A percentile compares a stretch with the other conserved stretches of the same genome.
Conservation (phyloP, 306 rosid species). For the Pyrus communis region DNA sequence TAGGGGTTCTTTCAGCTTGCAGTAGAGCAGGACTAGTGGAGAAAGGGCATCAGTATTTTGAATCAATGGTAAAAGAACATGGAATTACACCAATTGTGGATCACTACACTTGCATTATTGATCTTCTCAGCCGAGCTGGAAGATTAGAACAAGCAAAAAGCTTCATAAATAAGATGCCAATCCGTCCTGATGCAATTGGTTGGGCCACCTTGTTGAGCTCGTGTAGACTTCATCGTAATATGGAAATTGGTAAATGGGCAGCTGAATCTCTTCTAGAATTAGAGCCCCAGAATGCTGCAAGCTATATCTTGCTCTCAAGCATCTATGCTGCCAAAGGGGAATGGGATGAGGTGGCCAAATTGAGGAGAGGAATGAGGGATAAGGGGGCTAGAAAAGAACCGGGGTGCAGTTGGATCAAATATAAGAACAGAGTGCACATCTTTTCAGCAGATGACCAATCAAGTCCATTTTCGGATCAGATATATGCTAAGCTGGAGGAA, state of each 20-base stretch:
- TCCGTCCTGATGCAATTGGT: constrained; percentile 72
- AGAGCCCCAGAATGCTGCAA: constrained; percentile 82
- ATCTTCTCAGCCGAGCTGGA: constrained; percentile 83
- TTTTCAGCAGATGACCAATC: constrained; percentile 81
- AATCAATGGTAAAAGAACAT: constrained; percentile 63
- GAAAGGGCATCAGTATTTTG: constrained; percentile 56
- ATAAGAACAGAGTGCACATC: constrained; percentile 62
- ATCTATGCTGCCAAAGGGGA: constrained; percentile 75
- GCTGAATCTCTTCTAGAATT: constrained; percentile 69
- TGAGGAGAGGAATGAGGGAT: constrained; percentile 78
- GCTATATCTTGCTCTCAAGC: constrained; percentile 76
- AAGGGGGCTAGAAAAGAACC: constrained; percentile 80
- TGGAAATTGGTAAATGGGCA: constrained; percentile 85
- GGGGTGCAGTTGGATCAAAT: constrained; percentile 93
- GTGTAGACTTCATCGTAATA: constrained; percentile 57
- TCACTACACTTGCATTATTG: constrained; percentile 90
- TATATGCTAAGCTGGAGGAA: constrained; percentile 60
- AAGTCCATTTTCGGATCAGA: constrained; percentile 66
- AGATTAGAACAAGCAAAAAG: constrained; percentile 65
- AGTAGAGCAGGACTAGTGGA: constrained; percentile 89
- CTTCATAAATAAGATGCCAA: constrained; percentile 71
- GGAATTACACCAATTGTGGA: constrained; percentile 55
- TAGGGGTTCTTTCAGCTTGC: constrained; percentile 91
- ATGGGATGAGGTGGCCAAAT: constrained; percentile 74
- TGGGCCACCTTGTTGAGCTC: constrained; percentile 88